phyloP scores from a whole-genome alignment of 257 asterid genomes.

The Prunella vulgaris region DNA sequence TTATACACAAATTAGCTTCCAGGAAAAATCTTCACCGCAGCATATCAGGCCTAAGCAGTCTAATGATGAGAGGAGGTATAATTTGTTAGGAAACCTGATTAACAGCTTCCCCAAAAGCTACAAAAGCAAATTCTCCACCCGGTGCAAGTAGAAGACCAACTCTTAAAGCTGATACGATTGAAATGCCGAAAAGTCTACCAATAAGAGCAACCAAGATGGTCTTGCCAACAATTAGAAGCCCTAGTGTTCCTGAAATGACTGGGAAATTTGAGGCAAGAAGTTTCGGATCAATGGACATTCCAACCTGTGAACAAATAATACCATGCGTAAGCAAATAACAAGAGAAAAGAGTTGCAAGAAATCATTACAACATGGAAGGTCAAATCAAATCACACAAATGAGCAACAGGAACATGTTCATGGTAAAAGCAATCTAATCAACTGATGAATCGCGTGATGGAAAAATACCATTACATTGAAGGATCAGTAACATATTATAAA shows the following conservation, averaged over 20 bases:
- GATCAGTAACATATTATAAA: background rate
- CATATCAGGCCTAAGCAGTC: conserved; percentile 17
- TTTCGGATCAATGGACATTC: conserved; percentile 99
- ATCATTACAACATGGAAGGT: conserved; percentile 7
- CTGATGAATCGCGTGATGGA: background rate
- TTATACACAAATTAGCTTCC: conserved; percentile 12
- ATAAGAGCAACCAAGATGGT: conserved; percentile 80
- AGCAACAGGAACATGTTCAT: conserved; percentile 9
- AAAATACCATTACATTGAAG: background rate
- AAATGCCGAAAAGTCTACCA: conserved; percentile 82
- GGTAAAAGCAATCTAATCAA: background rate
- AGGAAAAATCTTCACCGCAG: conserved; percentile 6
- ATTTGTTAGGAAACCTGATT: conserved; percentile 62
- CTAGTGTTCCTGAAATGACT: conserved; percentile 73
- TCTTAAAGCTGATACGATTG: conserved; percentile 86
- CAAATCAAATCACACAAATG: conserved; percentile 8
- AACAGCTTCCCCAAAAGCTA: conserved; percentile 99
- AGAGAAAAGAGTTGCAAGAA: background rate
- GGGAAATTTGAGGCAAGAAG: conserved; percentile 94
- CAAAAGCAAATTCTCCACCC: conserved; percentile 98
- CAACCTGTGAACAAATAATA: conserved; percentile 60
- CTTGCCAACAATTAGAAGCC: conserved; percentile 85
- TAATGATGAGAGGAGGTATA: conserved; percentile 18
- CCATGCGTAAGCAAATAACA: conserved; percentile 6
- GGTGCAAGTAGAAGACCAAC: conserved; percentile 99